Evolutionary conservation across 768 basidiomycete species (phyloP).

Genomic region (Lyophyllum shimeji): DNA sequence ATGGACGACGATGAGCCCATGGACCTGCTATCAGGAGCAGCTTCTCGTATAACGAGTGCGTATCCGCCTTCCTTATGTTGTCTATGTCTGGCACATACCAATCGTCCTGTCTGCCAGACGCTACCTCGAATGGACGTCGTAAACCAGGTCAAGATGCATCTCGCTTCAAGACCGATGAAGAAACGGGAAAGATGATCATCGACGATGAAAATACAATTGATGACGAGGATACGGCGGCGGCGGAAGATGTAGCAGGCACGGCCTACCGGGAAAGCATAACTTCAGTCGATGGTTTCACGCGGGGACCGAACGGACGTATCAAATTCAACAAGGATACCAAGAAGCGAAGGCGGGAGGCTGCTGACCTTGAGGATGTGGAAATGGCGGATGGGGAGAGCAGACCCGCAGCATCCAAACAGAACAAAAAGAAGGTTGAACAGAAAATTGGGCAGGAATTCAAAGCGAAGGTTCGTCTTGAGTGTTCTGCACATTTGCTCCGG

Average conservation of each 20-base stretch:
- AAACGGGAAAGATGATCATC: conserved; percentile 80
- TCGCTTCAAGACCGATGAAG: conserved; percentile 84
- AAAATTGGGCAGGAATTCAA: conserved; percentile 88
- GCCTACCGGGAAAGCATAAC: conserved; percentile 85
- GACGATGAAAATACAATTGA: conserved; percentile 55
- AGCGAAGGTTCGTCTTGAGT: conserved; percentile 75
- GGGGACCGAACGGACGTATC: conserved; percentile 79
- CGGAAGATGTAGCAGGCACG: conserved; percentile 60
- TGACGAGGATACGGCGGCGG: conserved; percentile 37
- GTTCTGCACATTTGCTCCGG: background rate
- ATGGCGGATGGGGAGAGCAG: conserved; percentile 68
- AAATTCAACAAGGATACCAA: conserved; percentile 98
- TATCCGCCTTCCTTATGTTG: conserved; percentile 10
- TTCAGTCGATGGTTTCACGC: conserved; percentile 87
- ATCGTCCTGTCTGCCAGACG: conserved; percentile 29
- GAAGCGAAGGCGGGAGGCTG: conserved; percentile 76
- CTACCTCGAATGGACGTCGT: conserved; percentile 50
- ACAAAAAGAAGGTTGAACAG: conserved; percentile 49
- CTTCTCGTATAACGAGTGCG: conserved; percentile 69
- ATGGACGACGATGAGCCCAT: conserved; percentile 92
- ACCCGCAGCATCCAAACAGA: conserved; percentile 45
- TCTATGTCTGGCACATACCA: background rate
- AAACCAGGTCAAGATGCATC: conserved; percentile 87
- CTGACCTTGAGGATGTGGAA: conserved; percentile 66
- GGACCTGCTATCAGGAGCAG: conserved; percentile 86